phyloP scores from a whole-genome alignment of 441 rosid species.

The Gossypium aridum region DNA sequence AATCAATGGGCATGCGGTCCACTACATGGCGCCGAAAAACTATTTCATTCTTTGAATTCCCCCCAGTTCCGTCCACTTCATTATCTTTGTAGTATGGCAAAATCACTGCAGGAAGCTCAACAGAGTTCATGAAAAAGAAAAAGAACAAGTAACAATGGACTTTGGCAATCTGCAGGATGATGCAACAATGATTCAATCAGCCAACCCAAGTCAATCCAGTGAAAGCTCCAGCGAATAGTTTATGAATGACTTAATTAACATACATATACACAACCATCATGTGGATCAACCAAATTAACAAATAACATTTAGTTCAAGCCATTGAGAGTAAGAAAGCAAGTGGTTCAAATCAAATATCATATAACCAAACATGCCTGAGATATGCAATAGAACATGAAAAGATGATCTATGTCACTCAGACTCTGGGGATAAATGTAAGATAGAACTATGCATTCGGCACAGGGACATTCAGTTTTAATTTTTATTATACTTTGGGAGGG shows the following conservation, averaged over 20 bases:
- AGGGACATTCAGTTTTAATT: not conserved
- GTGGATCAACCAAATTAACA: not conserved
- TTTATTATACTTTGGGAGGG: not conserved
- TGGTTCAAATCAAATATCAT: not conserved
- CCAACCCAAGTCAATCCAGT: not conserved
- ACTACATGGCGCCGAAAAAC: slow-evolving; percentile 81
- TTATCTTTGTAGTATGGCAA: slow-evolving; percentile 78
- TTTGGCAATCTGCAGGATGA: slow-evolving; percentile 3
- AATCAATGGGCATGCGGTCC: slow-evolving; percentile 90
- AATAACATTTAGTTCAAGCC: not conserved
- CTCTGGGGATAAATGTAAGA: not conserved
- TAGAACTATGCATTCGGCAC: not conserved
- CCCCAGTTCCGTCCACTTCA: slow-evolving; percentile 31
- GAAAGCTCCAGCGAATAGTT: not conserved
- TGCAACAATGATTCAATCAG: not conserved
- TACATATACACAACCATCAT: not conserved
- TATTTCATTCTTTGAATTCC: slow-evolving; percentile 46
- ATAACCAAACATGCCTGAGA: not conserved
- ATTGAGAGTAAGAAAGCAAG: not conserved
- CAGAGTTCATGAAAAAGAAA: not conserved
- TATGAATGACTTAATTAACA: not conserved
- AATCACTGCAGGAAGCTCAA: slow-evolving; percentile 49
- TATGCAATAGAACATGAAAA: not conserved
- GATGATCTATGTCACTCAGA: not conserved
- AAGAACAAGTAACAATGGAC: not conserved